These are phyloP conservation scores for Hyphopichia burtonii DNA, from an alignment of 1,139 yeast genomes.

Conservation along the genomic window DNA sequence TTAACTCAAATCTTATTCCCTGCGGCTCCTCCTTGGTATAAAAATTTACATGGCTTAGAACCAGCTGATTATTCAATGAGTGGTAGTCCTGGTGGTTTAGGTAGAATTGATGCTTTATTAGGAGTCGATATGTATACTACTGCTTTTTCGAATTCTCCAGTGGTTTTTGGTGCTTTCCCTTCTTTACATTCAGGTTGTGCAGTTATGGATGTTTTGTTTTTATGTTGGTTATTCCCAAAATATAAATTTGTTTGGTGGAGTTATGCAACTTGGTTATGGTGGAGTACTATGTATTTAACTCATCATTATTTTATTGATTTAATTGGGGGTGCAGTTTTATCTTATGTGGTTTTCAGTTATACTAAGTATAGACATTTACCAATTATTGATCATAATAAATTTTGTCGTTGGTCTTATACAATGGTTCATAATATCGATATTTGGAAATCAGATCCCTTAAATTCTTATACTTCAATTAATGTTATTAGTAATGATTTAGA, in stretches of 20 bases:
- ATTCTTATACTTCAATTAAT: constrained; percentile 6
- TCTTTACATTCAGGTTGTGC: constrained; percentile 93
- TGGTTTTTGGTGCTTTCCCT: constrained; percentile 97
- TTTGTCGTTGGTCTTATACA: constrained; percentile 84
- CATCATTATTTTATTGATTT: constrained; percentile 94
- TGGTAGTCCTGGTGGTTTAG: constrained; percentile 97
- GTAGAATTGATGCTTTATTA: constrained; percentile 76
- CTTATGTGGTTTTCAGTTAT: constrained; percentile 67
- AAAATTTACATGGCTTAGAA: constrained; percentile 75
- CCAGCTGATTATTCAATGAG: constrained; percentile 92
- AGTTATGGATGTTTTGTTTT: constrained; percentile 85
- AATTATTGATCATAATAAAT: constrained; percentile 55
- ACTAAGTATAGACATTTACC: constrained; percentile 78
- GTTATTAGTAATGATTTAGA: constrained; percentile 10
- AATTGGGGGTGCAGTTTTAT: constrained; percentile 83
- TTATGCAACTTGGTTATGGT: constrained; percentile 93
- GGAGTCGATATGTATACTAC: constrained; percentile 87
- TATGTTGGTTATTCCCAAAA: constrained; percentile 78
- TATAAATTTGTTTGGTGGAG: constrained; percentile 60
- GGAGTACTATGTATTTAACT: constrained; percentile 96
- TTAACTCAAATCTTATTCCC: constrained; percentile 79
- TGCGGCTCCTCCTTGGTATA: constrained; percentile 99
- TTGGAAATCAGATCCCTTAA: constrained; percentile 34
- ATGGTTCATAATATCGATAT: constrained; percentile 28
- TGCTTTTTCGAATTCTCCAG: constrained; percentile 83